Conservation (phyloP, 805 yeast species). For the Hagleromyces aurorensis region DNA sequence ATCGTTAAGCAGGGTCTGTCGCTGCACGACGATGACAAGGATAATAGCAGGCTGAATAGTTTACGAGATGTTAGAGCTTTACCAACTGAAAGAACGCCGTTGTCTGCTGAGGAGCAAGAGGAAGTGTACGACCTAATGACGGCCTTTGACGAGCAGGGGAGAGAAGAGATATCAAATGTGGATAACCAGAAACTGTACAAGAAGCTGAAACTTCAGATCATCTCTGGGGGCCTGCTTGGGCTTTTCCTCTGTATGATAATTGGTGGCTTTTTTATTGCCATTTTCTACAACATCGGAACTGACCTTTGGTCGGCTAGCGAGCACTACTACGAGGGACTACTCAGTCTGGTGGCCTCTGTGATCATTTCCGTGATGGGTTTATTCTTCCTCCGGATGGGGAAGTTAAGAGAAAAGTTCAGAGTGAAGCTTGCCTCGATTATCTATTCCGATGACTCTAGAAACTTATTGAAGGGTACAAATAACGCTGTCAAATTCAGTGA, state of each 20-base stretch:
- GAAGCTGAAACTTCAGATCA: conserved; percentile 57
- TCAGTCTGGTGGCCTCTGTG: conserved; percentile 68
- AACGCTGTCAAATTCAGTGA: conserved; percentile 36
- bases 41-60: conserved; percentile 1
- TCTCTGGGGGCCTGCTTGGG: conserved; percentile 76
- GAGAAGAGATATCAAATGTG: conserved; percentile 15
- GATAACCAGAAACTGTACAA: conserved; percentile 33
- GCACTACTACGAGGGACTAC: conserved; percentile 80
- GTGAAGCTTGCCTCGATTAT: conserved; percentile 44
- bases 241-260: conserved; percentile 58
- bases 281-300: conserved; percentile 70
- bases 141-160: conserved; percentile 5
- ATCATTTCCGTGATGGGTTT: conserved; percentile 84
- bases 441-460: conserved; percentile 24
- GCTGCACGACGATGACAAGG: conserved; percentile 26
- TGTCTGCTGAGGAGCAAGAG: conserved; percentile 26
- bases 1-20: conserved; percentile 56
- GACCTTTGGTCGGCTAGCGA: conserved; percentile 86
- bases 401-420: conserved; percentile 77
- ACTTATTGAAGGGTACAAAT: conserved; percentile 15
- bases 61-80: conserved; percentile 6
- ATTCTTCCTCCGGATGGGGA: conserved; percentile 70
- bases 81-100: conserved; percentile 2
- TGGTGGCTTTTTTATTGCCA: conserved; percentile 61
- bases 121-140: conserved; percentile 17